Percentiles rank a stretch among this genome's conserved stretches.
phyloP scores from a whole-genome alignment of 2,329 filamentous ascomycete species.

The Pseudocercospora cruenta region DNA sequence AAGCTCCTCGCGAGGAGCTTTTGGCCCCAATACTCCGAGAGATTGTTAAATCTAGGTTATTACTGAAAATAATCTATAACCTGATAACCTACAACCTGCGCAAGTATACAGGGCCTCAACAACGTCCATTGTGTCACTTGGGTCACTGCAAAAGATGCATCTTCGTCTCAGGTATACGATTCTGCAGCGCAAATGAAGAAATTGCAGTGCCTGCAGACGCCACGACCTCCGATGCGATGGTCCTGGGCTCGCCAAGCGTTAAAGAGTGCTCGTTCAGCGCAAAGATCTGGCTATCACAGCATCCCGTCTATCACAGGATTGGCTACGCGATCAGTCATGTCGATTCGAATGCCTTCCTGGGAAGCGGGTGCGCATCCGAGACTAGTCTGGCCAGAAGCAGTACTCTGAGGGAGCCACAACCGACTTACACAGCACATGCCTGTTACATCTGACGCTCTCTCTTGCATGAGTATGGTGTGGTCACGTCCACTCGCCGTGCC shows the following conservation, averaged over 20 bases:
- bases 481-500: neutral
- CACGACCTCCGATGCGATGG: neutral
- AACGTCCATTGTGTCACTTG: neutral
- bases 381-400: neutral
- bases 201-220: constrained; percentile 2
- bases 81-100: no score
- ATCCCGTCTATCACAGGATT: neutral
- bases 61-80: no score
- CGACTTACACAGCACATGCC: neutral
- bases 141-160: neutral
- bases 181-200: neutral
- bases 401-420: neutral
- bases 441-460: constrained; percentile 3
- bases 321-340: neutral
- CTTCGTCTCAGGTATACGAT: constrained; percentile 1
- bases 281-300: constrained; percentile 1
- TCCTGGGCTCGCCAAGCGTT: neutral
- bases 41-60: no score
- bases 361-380: constrained; percentile 1
- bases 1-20: no score
- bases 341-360: neutral
- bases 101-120: no score
- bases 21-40: no score
- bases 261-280: neutral
- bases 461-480: constrained; percentile 8